Conservation (phyloP, 2,329 filamentous ascomycete genomes). For the Aspergillus caelatus region DNA sequence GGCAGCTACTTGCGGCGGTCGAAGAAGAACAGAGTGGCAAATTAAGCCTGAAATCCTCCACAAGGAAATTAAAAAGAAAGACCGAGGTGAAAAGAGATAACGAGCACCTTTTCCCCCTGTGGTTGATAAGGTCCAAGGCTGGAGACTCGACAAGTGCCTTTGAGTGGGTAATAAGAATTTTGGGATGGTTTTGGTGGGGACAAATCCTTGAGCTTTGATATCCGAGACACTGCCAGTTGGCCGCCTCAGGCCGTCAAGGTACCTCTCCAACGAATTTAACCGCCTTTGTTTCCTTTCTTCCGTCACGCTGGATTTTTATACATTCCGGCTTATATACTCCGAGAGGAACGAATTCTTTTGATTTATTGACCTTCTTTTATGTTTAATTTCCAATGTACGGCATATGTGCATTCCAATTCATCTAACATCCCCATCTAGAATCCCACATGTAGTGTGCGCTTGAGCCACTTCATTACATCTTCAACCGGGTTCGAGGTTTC, state of each 20-base stretch:
- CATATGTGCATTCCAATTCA: not conserved
- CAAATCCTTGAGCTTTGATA: constrained; percentile 9
- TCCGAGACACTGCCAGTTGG: constrained; percentile 11
- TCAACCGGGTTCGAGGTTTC: constrained; percentile 27
- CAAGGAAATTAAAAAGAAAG: not conserved
- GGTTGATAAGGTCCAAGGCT: constrained; percentile 18
- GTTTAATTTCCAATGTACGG: not conserved
- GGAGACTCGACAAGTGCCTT: constrained; percentile 14
- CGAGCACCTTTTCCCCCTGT: constrained; percentile 17
- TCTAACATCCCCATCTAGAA: constrained; percentile 16
- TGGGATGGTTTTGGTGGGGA: constrained; percentile 26
- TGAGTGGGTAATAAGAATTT: constrained; percentile 25
- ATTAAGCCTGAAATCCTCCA: constrained; percentile 3
- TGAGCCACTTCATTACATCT: constrained; percentile 40
- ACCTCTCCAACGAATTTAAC: not conserved
- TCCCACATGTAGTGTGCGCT: constrained; percentile 31
- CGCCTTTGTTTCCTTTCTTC: not conserved
- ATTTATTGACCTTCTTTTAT: not conserved
- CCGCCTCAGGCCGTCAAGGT: not conserved
- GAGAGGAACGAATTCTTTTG: not conserved
- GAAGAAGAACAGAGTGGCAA: constrained; percentile 2
- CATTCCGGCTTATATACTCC: not conserved
- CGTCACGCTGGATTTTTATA: not conserved
- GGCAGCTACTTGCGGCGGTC: constrained; percentile 15
- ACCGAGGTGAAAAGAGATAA: not conserved